Percentiles rank a stretch among this genome's conserved stretches.
Evolutionary conservation across 225 moss, liverwort and hornwort species (phyloP).

Genomic region (Pseudisothecium myosuroides): DNA sequence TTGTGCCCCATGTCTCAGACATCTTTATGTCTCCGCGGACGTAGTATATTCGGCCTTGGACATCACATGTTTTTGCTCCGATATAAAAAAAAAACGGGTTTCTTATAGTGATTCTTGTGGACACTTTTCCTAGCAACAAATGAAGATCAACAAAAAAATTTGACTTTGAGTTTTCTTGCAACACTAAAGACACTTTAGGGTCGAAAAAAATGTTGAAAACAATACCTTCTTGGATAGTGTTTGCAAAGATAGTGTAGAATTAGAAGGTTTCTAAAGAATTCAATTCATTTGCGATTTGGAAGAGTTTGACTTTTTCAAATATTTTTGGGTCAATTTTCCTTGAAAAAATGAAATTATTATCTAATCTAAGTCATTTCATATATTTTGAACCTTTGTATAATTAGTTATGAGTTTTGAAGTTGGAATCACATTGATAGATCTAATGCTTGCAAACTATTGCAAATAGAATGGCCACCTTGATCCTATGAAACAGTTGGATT

Average conservation of each 20-base stretch:
- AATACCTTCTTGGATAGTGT: accelerated
- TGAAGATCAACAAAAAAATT: not conserved
- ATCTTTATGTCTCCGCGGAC: too few relatives aligned
- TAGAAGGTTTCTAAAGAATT: not conserved
- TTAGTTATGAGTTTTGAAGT: not conserved
- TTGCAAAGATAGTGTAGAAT: not conserved
- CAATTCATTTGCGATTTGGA: accelerated
- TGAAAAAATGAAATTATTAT: not conserved
- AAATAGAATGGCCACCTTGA: accelerated
- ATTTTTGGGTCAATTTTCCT: not conserved
- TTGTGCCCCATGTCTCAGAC: too few relatives aligned
- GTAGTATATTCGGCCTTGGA: too few relatives aligned
- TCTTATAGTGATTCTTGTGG: too few relatives aligned
- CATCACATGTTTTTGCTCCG: too few relatives aligned
- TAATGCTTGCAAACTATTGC: not conserved
- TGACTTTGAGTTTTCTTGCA: accelerated
- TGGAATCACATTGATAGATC: not conserved
- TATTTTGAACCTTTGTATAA: not conserved
- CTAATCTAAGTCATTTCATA: not conserved
- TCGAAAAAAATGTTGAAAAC: accelerated
- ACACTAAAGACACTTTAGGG: not conserved
- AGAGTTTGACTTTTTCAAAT: not conserved
- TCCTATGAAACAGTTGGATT: not conserved
- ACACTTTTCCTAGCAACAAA: not conserved
- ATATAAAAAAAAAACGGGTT: too few relatives aligned